phyloP scores from a whole-genome alignment of 2,329 filamentous ascomycete genomes.

The Coniochaeta sp. region DNA sequence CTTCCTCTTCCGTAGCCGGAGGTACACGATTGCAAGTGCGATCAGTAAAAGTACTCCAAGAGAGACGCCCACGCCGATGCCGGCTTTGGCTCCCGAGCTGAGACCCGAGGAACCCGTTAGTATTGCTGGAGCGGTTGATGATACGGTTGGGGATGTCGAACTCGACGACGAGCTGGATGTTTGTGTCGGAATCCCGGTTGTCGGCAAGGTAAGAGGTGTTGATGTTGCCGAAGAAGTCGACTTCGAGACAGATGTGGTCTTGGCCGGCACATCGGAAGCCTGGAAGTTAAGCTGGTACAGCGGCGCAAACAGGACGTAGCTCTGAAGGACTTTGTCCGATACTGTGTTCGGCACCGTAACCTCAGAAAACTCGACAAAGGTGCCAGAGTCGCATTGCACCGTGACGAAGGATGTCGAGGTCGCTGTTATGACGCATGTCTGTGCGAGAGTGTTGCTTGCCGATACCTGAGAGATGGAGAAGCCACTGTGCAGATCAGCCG shows the following conservation, averaged over 20 bases:
- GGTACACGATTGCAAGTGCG: constrained; percentile 29
- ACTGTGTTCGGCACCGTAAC: not conserved
- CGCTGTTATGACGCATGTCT: not conserved
- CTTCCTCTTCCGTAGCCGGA: constrained; percentile 24
- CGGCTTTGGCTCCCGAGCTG: constrained; percentile 35
- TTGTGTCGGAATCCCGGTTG: not conserved
- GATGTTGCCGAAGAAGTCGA: not conserved
- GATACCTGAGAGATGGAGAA: not conserved
- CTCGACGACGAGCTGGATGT: not conserved
- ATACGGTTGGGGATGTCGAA: not conserved
- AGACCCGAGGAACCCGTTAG: constrained; percentile 13
- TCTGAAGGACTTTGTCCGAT: not conserved
- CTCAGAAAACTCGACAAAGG: not conserved
- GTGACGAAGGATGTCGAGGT: not conserved
- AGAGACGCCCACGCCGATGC: constrained; percentile 40
- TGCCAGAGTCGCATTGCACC: not conserved
- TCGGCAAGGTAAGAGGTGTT: not conserved
- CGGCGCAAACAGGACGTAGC: constrained; percentile 2
- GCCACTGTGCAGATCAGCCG: not conserved
- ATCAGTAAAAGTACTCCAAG: constrained; percentile 31
- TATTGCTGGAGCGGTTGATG: not conserved
- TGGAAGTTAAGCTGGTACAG: constrained; percentile 3
- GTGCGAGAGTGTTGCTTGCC: not conserved
- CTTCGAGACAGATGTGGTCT: not conserved
- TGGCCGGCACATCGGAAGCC: not conserved